phyloP scores from a whole-genome alignment of 352 stramenopile genomes.

The Phytophthora capsici region DNA sequence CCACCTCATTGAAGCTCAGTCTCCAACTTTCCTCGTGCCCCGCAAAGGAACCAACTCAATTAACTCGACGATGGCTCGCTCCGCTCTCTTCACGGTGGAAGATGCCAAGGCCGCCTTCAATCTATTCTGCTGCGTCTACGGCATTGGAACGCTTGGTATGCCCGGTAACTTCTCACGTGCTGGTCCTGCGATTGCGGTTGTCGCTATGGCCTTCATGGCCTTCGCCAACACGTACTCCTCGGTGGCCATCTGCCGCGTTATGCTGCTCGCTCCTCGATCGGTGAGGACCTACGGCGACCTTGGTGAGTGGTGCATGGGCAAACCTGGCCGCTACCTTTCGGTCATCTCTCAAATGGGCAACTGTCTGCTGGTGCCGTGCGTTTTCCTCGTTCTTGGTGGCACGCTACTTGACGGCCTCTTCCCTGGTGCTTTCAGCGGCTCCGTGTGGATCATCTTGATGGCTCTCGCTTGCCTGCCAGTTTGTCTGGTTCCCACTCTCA shows the following conservation, averaged over 20 bases:
- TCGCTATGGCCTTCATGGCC: constrained; percentile 60
- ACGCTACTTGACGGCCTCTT: constrained; percentile 50
- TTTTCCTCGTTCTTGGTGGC: constrained; percentile 56
- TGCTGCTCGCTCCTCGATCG: constrained; percentile 47
- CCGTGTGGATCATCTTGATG: constrained; percentile 59
- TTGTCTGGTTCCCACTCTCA: constrained; percentile 58
- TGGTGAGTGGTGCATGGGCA: constrained; percentile 59
- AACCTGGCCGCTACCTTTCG: constrained; percentile 42
- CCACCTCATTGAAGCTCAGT: constrained; percentile 28
- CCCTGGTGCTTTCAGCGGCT: constrained; percentile 40
- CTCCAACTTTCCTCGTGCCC: constrained; percentile 12
- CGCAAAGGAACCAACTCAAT: constrained; percentile 13
- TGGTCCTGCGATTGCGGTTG: constrained; percentile 38
- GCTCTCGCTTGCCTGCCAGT: constrained; percentile 40
- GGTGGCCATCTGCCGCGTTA: constrained; percentile 47
- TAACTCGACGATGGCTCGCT: constrained; percentile 26
- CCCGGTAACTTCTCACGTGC: constrained; percentile 57
- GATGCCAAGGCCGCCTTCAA: constrained; percentile 53
- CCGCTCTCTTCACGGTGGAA: constrained; percentile 50
- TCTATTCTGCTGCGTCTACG: constrained; percentile 59
- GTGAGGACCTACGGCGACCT: constrained; percentile 66
- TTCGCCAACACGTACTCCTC: constrained; percentile 52
- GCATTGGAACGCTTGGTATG: constrained; percentile 66
- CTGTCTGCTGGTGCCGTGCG: constrained; percentile 51
- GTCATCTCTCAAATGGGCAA: constrained; percentile 46